Evolutionary conservation across 257 asterid species (phyloP), one percentile per base, ranked within the genome.

Genomic region (Ehretia macrophylla): DNA sequence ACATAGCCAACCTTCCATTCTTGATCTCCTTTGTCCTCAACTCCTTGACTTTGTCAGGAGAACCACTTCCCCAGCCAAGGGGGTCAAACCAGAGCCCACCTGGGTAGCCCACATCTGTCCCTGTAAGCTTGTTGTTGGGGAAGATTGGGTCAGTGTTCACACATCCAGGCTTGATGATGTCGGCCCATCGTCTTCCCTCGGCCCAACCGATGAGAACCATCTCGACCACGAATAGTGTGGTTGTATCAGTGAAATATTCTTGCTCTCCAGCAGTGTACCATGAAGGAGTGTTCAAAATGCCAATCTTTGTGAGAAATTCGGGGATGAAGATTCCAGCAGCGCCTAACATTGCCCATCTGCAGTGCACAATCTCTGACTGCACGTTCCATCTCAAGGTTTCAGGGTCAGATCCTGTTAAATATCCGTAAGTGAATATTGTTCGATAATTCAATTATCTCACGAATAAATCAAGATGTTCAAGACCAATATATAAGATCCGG

Each of bases 281-380:
- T 17, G 99, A 89, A 14, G 99, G 99, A 11, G 97, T 93, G 83
- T 81, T 93, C 5, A 93, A 88, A 61, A 93, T 66, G 10, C 99
- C 97, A 6, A 93, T 50, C 84, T 93, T 93, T 67, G 99, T 93
- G 1, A 93, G 87, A 68, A 86, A 80, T 62, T 93, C 99, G 0
- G 99, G 99, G 73, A 93, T 93, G 86, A 89, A 92, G 27, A 93
- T 93, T 14, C 99, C 99, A 0, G 99, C 99, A 1, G 97, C 99
- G 0, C 97, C 99, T 53, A 93, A 59, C 99, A 89, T 93, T 23
- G 99, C 99, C 99, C 99, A 89, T 67, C 99, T 71, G 90, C 90
- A 79, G 83, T 92, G 99, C 0, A 93, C 99, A 4, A 93, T 27
- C 83, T 93, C 99, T 9, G 99, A 74, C 51, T 93, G 99, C 64